These are phyloP conservation scores for Penicillium decumbens DNA, from an alignment of 2,329 filamentous ascomycete species.

Conservation along the genomic window DNA sequence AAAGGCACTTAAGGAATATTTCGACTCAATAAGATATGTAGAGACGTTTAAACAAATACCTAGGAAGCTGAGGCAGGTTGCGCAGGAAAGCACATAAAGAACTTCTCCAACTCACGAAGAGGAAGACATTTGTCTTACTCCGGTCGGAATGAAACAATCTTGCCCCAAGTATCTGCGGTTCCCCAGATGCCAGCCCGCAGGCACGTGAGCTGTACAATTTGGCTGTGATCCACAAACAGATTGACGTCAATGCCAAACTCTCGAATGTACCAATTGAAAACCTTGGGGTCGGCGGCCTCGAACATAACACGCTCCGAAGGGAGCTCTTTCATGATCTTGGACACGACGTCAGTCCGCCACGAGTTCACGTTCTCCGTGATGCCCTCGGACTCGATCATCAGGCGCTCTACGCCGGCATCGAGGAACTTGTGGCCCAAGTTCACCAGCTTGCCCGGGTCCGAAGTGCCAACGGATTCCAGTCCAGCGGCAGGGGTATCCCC, in stretches of 20 bases:
- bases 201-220: slow-evolving; percentile 54
- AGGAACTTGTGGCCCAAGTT: slow-evolving; percentile 50
- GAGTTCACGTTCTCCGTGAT: slow-evolving; percentile 54
- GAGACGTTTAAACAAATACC: no score
- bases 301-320: slow-evolving; percentile 55
- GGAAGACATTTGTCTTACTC: neutral
- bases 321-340: slow-evolving; percentile 49
- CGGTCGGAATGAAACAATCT: slow-evolving; percentile 43
- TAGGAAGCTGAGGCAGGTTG: neutral
- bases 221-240: slow-evolving; percentile 55
- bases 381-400: slow-evolving; percentile 59
- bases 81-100: neutral
- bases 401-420: slow-evolving; percentile 50
- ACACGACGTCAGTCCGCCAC: slow-evolving; percentile 55
- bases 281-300: slow-evolving; percentile 53
- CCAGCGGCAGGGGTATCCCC: slow-evolving; percentile 49
- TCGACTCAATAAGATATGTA: no score
- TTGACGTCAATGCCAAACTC: slow-evolving; percentile 57
- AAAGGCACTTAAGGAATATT: no score
- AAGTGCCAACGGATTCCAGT: slow-evolving; percentile 48
- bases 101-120: neutral
- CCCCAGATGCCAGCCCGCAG: slow-evolving; percentile 53
- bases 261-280: slow-evolving; percentile 55
- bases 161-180: slow-evolving; percentile 54
- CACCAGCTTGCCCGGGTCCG: slow-evolving; percentile 48